A percentile compares a stretch with the other conserved stretches of the same genome.
Conservation (phyloP, 441 rosid species). For the Capsella rubella region DNA sequence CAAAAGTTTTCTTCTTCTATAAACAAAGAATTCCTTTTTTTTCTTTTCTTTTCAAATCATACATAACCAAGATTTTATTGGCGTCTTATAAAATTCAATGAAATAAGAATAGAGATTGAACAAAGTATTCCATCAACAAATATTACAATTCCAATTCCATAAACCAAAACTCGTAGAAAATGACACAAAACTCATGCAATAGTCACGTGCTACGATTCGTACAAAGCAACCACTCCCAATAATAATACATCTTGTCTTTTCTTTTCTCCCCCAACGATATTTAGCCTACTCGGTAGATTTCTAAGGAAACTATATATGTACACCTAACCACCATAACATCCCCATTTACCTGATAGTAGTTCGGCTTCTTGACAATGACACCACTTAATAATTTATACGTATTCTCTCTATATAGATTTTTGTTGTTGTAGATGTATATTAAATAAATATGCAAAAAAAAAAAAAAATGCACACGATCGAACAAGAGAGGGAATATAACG, state of each 20-base stretch:
- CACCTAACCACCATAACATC: slow-evolving; percentile 20
- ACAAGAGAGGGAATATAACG: slow-evolving; percentile 23
- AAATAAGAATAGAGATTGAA: not conserved
- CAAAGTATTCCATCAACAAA: not conserved
- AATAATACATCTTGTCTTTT: slow-evolving; percentile 17
- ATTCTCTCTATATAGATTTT: not conserved
- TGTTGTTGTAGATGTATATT: not conserved
- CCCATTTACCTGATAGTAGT: slow-evolving; percentile 27
- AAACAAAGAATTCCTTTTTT: slow-evolving; percentile 41
- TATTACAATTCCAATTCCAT: not conserved
- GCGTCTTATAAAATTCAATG: not conserved
- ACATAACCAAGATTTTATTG: not conserved
- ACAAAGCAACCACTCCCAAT: slow-evolving; percentile 22
- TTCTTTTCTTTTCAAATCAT: not conserved
- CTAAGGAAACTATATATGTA: slow-evolving; percentile 22
- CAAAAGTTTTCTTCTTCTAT: slow-evolving; percentile 37
- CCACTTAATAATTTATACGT: not conserved
- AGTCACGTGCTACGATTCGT: slow-evolving; percentile 18
- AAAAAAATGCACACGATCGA: slow-evolving; percentile 24
- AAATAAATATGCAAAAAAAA: not conserved
- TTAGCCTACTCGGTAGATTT: slow-evolving; percentile 26
- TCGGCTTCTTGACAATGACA: slow-evolving; percentile 24
- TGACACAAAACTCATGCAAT: not conserved
- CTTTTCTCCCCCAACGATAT: slow-evolving; percentile 8
- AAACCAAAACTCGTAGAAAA: not conserved